Percentiles rank a stretch among this genome's conserved stretches.
Evolutionary conservation across 2,329 filamentous ascomycete genomes (phyloP).

Genomic region (Colletotrichum cuscutae): DNA sequence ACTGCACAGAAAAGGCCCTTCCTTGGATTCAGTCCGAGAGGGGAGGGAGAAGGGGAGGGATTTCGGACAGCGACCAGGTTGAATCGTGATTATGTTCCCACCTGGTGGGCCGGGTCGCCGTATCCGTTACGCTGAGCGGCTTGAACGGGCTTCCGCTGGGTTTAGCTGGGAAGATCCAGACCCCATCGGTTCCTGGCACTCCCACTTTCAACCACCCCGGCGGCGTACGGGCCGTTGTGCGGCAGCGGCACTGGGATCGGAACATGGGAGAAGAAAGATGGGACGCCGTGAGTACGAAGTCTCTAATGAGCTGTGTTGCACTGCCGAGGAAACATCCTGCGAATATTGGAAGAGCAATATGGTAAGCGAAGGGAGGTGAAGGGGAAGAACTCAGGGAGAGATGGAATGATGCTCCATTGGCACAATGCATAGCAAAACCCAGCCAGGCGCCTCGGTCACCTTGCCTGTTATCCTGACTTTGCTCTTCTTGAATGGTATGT

Average conservation of each 20-base stretch:
- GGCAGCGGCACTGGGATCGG: constrained; percentile 30
- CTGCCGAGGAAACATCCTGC: constrained; percentile 19
- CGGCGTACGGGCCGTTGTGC: constrained; percentile 22
- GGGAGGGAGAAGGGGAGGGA: not conserved
- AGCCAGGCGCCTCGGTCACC: not conserved
- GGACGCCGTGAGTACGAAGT: constrained; percentile 24
- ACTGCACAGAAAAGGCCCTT: not conserved
- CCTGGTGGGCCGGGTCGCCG: constrained; percentile 16
- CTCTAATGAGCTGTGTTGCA: constrained; percentile 17
- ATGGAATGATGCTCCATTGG: constrained; percentile 8
- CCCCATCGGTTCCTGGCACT: constrained; percentile 1
- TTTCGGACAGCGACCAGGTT: not conserved
- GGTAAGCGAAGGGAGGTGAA: constrained; percentile 11
- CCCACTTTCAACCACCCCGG: not conserved
- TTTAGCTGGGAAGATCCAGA: constrained; percentile 12
- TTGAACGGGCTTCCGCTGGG: constrained; percentile 16
- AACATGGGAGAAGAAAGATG: not conserved
- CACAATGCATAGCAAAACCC: not conserved
- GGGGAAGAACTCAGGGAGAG: constrained; percentile 1
- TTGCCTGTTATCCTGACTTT: not conserved
- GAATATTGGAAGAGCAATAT: constrained; percentile 11
- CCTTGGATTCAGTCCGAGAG: not conserved
- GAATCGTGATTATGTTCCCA: constrained; percentile 25
- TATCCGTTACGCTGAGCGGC: not conserved
- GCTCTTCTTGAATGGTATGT: not conserved